Conservation (phyloP, 371 early-diverging fungal species). For the Mucor circinelloides region DNA sequence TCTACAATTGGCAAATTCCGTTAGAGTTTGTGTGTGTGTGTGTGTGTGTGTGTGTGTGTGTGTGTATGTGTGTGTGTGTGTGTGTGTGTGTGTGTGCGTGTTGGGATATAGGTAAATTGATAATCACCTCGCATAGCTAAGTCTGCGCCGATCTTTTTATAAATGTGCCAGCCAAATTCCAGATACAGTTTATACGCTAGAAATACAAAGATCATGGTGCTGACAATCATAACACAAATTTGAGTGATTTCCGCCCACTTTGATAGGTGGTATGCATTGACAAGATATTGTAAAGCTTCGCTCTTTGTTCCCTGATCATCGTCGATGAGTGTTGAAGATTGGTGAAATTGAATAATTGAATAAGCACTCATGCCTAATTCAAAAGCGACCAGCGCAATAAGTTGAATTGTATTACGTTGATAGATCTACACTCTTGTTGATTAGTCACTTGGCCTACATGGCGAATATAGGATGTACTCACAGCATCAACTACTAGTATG, state of each 20-base stretch:
- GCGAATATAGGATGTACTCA: slow-evolving; percentile 12
- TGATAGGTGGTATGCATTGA: slow-evolving; percentile 35
- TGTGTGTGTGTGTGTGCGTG: no score
- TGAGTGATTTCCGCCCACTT: slow-evolving; percentile 54
- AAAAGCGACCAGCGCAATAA: slow-evolving; percentile 52
- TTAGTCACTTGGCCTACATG: background rate
- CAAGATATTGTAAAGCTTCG: slow-evolving; percentile 23
- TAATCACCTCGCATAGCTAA: slow-evolving; percentile 72
- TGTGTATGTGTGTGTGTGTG: no score
- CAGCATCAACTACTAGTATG: slow-evolving; percentile 50
- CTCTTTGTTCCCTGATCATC: background rate
- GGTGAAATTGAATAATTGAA: slow-evolving; percentile 52
- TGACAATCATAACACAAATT: slow-evolving; percentile 44
- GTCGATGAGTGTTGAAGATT: slow-evolving; percentile 37
- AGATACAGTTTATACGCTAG: slow-evolving; percentile 50
- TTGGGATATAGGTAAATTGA: background rate
- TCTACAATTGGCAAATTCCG: slow-evolving; percentile 29
- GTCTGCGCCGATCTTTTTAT: slow-evolving; percentile 91
- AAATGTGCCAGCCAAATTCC: slow-evolving; percentile 81
- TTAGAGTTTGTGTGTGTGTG: no score
- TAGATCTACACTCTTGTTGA: slow-evolving; percentile 32
- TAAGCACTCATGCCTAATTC: slow-evolving; percentile 54
- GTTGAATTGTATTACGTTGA: slow-evolving; percentile 53
- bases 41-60: no score
- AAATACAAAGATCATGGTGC: slow-evolving; percentile 36